Evolutionary conservation across 2,329 filamentous ascomycete species (phyloP).

Genomic region (Plectosphaerella plurivora): DNA sequence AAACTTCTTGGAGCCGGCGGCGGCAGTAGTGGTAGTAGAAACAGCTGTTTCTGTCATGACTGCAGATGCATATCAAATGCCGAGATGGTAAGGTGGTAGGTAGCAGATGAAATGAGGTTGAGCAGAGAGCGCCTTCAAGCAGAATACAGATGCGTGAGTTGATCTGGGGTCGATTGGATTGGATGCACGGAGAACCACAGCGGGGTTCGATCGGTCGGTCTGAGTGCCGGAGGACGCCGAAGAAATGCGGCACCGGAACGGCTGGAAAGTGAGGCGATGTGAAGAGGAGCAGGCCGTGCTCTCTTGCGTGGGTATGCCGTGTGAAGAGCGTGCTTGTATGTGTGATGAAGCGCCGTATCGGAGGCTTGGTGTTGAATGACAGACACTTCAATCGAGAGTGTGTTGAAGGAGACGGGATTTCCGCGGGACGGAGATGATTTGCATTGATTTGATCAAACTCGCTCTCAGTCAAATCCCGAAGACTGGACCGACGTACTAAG

Average conservation of each 20-base stretch:
- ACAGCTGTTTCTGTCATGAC: background rate
- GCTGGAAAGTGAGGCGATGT: background rate
- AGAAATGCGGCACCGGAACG: background rate
- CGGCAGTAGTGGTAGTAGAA: background rate
- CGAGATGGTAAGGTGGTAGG: background rate
- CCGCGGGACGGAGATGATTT: background rate
- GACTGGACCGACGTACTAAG: too few species aligned
- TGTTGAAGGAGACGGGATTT: background rate
- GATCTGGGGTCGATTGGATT: background rate
- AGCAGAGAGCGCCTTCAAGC: too few species aligned
- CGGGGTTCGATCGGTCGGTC: background rate
- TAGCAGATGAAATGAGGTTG: background rate
- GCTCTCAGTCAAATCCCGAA: too few species aligned
- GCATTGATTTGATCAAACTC: too few species aligned
- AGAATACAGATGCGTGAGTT: too few species aligned
- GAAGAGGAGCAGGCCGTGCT: too few species aligned
- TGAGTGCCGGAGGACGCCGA: background rate
- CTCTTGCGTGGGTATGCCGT: too few species aligned
- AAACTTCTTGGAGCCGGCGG: conserved; percentile 30
- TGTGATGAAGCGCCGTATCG: too few species aligned
- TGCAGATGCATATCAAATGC: background rate
- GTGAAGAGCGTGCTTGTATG: background rate
- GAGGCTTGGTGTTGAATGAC: too few species aligned
- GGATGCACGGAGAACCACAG: background rate
- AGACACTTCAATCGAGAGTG: background rate